phyloP scores from a whole-genome alignment of 495 filamentous ascomycete genomes.

The Chaetomium fimeti region DNA sequence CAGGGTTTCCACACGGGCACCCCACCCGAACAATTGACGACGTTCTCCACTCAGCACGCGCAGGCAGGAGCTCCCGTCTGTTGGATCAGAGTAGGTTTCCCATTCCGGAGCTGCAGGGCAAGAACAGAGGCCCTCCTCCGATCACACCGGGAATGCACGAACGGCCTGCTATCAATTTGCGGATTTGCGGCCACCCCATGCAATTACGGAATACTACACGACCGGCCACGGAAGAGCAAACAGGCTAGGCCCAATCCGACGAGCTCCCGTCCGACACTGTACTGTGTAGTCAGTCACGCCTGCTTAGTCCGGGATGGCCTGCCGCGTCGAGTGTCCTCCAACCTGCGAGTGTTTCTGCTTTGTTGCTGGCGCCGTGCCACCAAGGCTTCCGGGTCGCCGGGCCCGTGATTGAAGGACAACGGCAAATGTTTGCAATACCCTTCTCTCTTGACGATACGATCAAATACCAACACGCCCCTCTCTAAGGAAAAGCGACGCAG shows the following conservation, averaged over 20 bases:
- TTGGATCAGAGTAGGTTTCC: background rate
- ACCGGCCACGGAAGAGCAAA: background rate
- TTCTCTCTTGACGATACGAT: background rate
- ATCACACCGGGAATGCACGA: background rate
- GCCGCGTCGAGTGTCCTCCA: background rate
- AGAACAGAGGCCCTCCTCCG: background rate
- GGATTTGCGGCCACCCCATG: background rate
- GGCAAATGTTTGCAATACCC: background rate
- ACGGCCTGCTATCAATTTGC: background rate
- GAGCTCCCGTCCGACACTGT: conserved; percentile 6
- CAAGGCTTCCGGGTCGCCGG: conserved; percentile 7
- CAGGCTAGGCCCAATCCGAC: conserved; percentile 2
- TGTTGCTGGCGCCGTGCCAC: background rate
- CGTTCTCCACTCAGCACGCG: background rate
- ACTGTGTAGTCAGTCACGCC: background rate
- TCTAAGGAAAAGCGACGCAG: background rate
- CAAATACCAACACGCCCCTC: background rate
- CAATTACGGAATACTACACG: background rate
- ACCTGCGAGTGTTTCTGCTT: background rate
- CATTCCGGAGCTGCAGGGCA: conserved; percentile 4
- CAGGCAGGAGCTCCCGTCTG: too few species aligned
- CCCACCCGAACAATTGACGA: conserved; percentile 11
- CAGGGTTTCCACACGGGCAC: background rate
- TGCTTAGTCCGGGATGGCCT: too few species aligned
- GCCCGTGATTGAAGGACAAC: background rate